A percentile compares a stretch with the other conserved stretches of the same genome.
Conservation (phyloP, 768 basidiomycete species). For the Rhodocollybia butyracea region DNA sequence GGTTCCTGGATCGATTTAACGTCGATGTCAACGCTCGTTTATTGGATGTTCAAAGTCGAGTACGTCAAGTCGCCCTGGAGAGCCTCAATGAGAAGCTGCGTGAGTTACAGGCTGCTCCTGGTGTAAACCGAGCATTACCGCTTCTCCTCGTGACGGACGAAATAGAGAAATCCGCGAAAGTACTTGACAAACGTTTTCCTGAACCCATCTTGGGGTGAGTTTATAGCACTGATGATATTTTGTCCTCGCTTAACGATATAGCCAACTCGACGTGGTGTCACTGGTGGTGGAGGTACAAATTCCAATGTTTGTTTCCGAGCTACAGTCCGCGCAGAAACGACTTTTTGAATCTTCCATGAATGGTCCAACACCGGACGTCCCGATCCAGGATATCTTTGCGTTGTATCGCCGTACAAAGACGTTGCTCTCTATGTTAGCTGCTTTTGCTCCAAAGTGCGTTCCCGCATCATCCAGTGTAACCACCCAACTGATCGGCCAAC, state of each 20-base stretch:
- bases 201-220: constrained; percentile 78
- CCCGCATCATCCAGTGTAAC: not conserved
- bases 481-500: not conserved
- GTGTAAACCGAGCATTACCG: constrained; percentile 79
- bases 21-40: constrained; percentile 70
- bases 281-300: constrained; percentile 66
- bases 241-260: constrained; percentile 22
- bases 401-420: constrained; percentile 78
- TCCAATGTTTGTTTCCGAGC: constrained; percentile 62
- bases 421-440: constrained; percentile 73
- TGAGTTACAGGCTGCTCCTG: constrained; percentile 64
- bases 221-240: not conserved
- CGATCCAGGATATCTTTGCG: constrained; percentile 87
- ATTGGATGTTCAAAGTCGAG: constrained; percentile 61
- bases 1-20: constrained; percentile 68
- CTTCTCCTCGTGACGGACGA: constrained; percentile 84
- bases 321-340: constrained; percentile 68
- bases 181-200: constrained; percentile 83
- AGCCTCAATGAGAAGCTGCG: constrained; percentile 63
- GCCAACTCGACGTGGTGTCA: constrained; percentile 73
- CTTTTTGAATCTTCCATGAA: constrained; percentile 83
- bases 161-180: constrained; percentile 81
- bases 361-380: constrained; percentile 82
- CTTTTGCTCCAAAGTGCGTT: constrained; percentile 77
- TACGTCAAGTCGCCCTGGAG: constrained; percentile 55